phyloP scores from a whole-genome alignment of 768 basidiomycete genomes.

The Kwoniella newhampshirensis region DNA sequence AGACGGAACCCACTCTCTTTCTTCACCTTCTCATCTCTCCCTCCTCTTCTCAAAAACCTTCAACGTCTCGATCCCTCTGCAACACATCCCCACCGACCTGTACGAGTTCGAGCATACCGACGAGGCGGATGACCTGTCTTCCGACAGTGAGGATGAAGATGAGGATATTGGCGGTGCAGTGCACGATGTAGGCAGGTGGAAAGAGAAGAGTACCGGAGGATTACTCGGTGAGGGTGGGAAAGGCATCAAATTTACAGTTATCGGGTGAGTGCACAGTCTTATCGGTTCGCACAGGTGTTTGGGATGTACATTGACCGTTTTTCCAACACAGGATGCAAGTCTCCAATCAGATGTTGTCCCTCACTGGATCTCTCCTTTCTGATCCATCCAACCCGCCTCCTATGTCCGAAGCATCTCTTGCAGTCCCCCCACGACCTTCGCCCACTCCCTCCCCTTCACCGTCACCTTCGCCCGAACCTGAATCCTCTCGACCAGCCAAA shows the following conservation, averaged over 20 bases:
- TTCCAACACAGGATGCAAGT: slow-evolving; percentile 66
- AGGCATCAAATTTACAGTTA: slow-evolving; percentile 76
- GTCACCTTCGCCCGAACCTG: slow-evolving; percentile 31
- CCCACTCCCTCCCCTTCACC: slow-evolving; percentile 18
- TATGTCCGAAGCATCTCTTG: slow-evolving; percentile 17
- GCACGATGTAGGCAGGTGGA: slow-evolving; percentile 71
- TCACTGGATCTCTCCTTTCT: slow-evolving; percentile 61
- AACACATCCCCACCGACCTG: slow-evolving; percentile 76
- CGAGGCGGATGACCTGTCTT: slow-evolving; percentile 33
- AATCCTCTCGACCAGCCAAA: slow-evolving; percentile 6
- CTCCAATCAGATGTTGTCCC: slow-evolving; percentile 89
- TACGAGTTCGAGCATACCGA: slow-evolving; percentile 83
- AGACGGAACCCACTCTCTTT: slow-evolving; percentile 86
- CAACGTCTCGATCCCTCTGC: slow-evolving; percentile 89
- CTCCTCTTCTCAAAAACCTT: slow-evolving; percentile 87
- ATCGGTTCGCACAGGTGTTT: too few relatives aligned
- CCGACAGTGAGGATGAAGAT: slow-evolving; percentile 29
- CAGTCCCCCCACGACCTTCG: slow-evolving; percentile 1
- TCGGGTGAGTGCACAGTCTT: slow-evolving; percentile 66
- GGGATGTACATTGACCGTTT: too few relatives aligned
- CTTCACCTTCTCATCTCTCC: slow-evolving; percentile 87
- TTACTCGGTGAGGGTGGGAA: slow-evolving; percentile 69
- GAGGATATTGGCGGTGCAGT: slow-evolving; percentile 49
- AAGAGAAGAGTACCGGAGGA: slow-evolving; percentile 68
- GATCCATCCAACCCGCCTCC: slow-evolving; percentile 41